Conservation (phyloP, 1,284 basidiomycete species). For the Exobasidium rhododendri region DNA sequence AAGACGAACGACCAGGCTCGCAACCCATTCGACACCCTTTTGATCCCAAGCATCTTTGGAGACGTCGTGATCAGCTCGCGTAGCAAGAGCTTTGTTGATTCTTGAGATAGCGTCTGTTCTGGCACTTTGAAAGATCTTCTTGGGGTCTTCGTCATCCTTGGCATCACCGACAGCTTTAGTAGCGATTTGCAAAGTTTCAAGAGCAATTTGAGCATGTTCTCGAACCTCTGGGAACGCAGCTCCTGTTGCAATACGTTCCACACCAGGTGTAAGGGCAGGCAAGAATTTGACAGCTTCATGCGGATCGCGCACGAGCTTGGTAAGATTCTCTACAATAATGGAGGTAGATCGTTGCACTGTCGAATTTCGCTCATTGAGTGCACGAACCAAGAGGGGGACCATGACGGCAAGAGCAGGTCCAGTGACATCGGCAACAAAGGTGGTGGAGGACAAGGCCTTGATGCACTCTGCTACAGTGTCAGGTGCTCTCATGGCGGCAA, state of each 20-base stretch:
- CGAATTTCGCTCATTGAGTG: constrained; percentile 92
- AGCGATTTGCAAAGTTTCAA: constrained; percentile 43
- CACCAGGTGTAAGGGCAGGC: constrained; percentile 82
- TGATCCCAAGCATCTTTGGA: constrained; percentile 44
- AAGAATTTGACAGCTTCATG: constrained; percentile 85
- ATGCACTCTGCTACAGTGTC: constrained; percentile 80
- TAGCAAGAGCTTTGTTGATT: constrained; percentile 34
- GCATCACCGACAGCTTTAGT: constrained; percentile 32
- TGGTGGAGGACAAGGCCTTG: constrained; percentile 89
- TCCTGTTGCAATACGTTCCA: constrained; percentile 81
- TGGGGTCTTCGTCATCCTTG: constrained; percentile 40
- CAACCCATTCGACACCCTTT: constrained; percentile 43
- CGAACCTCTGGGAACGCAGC: constrained; percentile 91
- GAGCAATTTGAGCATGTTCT: constrained; percentile 48
- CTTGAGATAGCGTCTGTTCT: constrained; percentile 37
- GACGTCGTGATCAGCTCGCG: constrained; percentile 34
- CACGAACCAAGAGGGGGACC: constrained; percentile 85
- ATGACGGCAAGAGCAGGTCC: constrained; percentile 93
- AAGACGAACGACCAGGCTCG: constrained; percentile 41
- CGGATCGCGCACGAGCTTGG: constrained; percentile 93
- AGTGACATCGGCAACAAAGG: constrained; percentile 95
- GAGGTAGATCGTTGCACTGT: constrained; percentile 64
- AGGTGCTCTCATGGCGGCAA: constrained; percentile 82
- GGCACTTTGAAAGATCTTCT: constrained; percentile 33
- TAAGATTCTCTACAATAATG: constrained; percentile 92